Percentiles rank a stretch among this genome's conserved stretches.
Evolutionary conservation across 805 yeast species (phyloP).

Genomic region (fission yeast (Schizosaccharomyces pombe)): DNA sequence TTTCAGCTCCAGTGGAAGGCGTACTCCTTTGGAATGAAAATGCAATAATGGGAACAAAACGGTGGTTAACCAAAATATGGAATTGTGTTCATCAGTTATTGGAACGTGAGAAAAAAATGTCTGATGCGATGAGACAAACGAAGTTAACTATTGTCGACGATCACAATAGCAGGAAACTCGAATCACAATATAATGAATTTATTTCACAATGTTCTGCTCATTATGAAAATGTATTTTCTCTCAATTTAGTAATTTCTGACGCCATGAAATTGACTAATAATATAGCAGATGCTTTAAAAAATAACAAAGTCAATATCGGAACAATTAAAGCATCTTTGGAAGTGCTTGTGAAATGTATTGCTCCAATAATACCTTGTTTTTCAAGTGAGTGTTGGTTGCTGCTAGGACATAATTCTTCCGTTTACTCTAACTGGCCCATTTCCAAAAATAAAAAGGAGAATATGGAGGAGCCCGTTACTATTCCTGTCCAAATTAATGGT

Average conservation of each 20-base stretch:
- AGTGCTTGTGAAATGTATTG: slow-evolving; percentile 16
- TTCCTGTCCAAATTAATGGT: neutral
- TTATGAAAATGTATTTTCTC: slow-evolving; percentile 42
- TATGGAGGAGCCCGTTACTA: neutral
- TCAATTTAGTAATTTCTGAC: slow-evolving; percentile 75
- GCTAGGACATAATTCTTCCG: neutral
- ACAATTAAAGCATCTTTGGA: slow-evolving; percentile 8
- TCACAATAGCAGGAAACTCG: too few species aligned
- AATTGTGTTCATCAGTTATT: slow-evolving; percentile 3
- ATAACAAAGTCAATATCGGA: neutral
- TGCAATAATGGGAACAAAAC: slow-evolving; percentile 63
- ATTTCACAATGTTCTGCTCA: slow-evolving; percentile 24
- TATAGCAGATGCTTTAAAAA: slow-evolving; percentile 18
- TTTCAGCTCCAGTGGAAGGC: slow-evolving; percentile 74
- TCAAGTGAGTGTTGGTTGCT: neutral
- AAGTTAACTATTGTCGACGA: too few species aligned
- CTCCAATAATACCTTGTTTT: neutral
- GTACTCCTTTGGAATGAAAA: slow-evolving; percentile 73
- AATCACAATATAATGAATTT: too few species aligned
- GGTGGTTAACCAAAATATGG: slow-evolving; percentile 45
- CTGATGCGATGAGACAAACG: too few species aligned
- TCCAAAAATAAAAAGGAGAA: neutral
- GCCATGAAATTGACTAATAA: slow-evolving; percentile 60
- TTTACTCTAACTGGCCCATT: neutral
- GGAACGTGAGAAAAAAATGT: too few species aligned